Base-by-base conservation (phyloP, 495 filamentous ascomycete species). In the Amphirosellinia nigrospora region DNA sequence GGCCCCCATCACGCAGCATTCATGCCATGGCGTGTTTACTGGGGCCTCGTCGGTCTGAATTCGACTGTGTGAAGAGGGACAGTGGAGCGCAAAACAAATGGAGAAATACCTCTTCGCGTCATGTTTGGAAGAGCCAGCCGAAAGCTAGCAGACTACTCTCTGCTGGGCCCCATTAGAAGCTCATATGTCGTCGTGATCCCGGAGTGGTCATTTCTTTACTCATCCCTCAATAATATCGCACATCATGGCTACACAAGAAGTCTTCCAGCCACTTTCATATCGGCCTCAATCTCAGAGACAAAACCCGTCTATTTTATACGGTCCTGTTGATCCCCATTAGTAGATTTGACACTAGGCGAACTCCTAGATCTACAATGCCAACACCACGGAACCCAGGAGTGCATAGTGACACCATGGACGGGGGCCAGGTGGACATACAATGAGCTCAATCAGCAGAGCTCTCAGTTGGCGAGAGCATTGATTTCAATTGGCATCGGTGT, bases 351-450 rank as follows among this genome's bases (percentile, higher is more conserved):
- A 0, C 81, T 91, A 10, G 86, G 88, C 7, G 86, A 89, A 71
- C 79, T 92, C 19, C 79, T 92, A 39, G 84, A 87, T 38, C 79
- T 89, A 3, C 89, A 91, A 80, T 87, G 86, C 30, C 79, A 86
- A 4, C 86, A 87, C n/a, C 86, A 89, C 78, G 83, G 85, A 1
- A 81, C 83, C 26, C 82, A 84, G 38, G 88, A 91, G 72, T 90
- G 86, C 39, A 76, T 91, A 23, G 85, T 91, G 19, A 88, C 89
- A 43, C 87, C 89, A 4, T 91, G 89, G 88, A 90, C 88, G 0
- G 88, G 87, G 3, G 84, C 88, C 21, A 80, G 89, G 67, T 90
- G 88, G 88, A 91, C 89, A 1, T 92, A 91, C 73, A 82, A 85
- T 52, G 82, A 90, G 53, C 79, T 92, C 63, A 86, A 89, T 68